phyloP scores from a whole-genome alignment of 352 stramenopile species.

The Phytophthora pistaciae region DNA sequence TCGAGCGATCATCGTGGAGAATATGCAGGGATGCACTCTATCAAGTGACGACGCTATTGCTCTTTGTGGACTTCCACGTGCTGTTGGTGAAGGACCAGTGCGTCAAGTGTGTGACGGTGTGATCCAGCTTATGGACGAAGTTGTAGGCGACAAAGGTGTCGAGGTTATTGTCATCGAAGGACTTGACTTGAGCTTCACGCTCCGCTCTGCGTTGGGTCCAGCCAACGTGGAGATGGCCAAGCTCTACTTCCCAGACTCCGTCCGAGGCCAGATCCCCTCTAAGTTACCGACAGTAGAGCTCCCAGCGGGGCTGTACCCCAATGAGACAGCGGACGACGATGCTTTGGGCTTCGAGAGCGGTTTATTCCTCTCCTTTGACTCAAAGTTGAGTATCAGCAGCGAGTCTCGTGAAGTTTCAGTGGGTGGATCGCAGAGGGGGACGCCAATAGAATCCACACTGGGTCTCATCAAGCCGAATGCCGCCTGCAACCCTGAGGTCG shows the following conservation, averaged over 20 bases:
- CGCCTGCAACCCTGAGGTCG: conserved; percentile 34
- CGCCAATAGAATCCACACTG: conserved; percentile 47
- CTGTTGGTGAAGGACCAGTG: conserved; percentile 2
- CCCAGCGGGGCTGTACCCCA: conserved; percentile 19
- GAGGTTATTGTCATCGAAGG: conserved; percentile 54
- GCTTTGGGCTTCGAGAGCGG: conserved; percentile 53
- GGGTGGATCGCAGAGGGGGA: conserved; percentile 16
- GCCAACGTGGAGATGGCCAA: conserved; percentile 36
- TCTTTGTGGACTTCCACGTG: conserved; percentile 27
- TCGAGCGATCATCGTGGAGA: conserved; percentile 39
- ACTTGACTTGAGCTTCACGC: conserved; percentile 43
- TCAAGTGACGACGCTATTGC: conserved; percentile 21
- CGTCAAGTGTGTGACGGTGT: conserved; percentile 20
- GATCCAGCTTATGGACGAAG: conserved; percentile 18
- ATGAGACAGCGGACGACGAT: conserved; percentile 29
- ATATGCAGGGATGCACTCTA: conserved; percentile 4
- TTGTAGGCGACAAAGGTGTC: conserved; percentile 20
- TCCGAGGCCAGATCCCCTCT: conserved; percentile 44
- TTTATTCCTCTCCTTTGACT: conserved; percentile 47
- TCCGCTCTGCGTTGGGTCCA: conserved; percentile 52
- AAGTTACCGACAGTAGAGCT: conserved; percentile 32
- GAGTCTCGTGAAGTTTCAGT: not conserved
- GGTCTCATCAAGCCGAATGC: conserved; percentile 76
- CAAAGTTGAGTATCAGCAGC: conserved; percentile 10
- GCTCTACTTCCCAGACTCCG: conserved; percentile 58